These are phyloP conservation scores for Boletus subcaerulescens DNA, from an alignment of 768 basidiomycete species.

Conservation along the genomic window DNA sequence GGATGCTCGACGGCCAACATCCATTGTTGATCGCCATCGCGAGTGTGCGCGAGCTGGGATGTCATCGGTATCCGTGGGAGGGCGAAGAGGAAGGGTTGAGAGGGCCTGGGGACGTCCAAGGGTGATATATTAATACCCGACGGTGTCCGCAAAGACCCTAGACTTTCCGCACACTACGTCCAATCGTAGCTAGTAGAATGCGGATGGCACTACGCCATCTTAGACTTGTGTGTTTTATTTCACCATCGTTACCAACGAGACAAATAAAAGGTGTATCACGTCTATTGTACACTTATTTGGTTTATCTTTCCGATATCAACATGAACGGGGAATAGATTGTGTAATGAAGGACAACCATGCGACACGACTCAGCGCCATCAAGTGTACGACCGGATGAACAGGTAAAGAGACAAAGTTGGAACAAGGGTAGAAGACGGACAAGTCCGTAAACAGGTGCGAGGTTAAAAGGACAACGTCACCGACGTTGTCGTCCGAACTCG, in stretches of 20 bases:
- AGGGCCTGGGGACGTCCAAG: slow-evolving; percentile 14
- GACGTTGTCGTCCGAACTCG: neutral
- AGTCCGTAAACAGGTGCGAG: neutral
- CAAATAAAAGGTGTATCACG: neutral
- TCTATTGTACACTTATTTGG: neutral
- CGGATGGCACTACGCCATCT: too few relatives aligned
- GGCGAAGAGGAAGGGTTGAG: slow-evolving; percentile 40
- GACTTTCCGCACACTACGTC: too few relatives aligned
- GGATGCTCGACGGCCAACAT: slow-evolving; percentile 54
- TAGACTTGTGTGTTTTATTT: too few relatives aligned
- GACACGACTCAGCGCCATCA: neutral
- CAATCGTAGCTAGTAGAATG: too few relatives aligned
- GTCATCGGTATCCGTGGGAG: slow-evolving; percentile 46
- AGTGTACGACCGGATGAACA: neutral
- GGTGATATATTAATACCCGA: neutral
- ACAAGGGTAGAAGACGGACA: neutral
- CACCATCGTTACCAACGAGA: too few relatives aligned
- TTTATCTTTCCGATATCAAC: neutral
- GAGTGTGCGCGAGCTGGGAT: slow-evolving; percentile 68
- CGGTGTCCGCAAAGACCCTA: too few relatives aligned
- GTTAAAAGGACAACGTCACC: neutral
- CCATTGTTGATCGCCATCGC: slow-evolving; percentile 66
- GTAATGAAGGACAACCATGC: neutral
- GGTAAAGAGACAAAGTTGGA: neutral
- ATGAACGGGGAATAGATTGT: neutral